Evolutionary conservation across 228 moss, liverwort and hornwort genomes (phyloP), one percentile per base, ranked within the genome.

Genomic region (Sphagnum magellanicum): DNA sequence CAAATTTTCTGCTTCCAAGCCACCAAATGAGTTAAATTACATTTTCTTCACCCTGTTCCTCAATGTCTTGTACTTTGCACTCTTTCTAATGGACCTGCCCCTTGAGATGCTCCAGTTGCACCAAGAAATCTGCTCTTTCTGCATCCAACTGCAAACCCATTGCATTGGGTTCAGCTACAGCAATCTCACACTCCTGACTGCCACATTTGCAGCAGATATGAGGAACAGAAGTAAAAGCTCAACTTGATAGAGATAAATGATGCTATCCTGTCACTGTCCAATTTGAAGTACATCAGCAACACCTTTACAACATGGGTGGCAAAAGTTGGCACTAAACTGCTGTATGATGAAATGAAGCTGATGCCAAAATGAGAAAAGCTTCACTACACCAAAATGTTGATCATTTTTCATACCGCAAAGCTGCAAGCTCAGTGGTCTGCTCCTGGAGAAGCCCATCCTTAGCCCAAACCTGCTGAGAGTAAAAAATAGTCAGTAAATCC

Each of bases 361-460:
- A 32, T 32, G 32, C 32, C 32, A 32, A 32, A 32, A 32, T 32
- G 32, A 32, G 32, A 32, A 32, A 32, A 32, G 32, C 32, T 32
- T 32, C 32, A 32, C 32, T 32, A 32, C 2, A 32, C 32, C 32
- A 32, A 32, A 32, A 32, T 3, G 12, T 8, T 55, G 12, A 8
- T 55, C 55, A 55, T 8, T 55, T 55, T 55, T 68, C 77, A 68
- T 96, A 92, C 92, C 88, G 89, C 74, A 96, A 78, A 63, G 81
- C 82, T 58, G 89, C 72, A 74, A 96, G 74, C 66, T 92, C 92
- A n/a, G 86, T 92, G 8, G 86, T 91, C 71, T 91, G 92, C 69
- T 95, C 92, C 59, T 89, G 92, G 59, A 95, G 60, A 67, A 92
- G 86, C 61, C 87, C 87, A 73, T 95, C 92, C 78, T 90, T 92